Base-by-base conservation (phyloP, 345 rosid species). In the Ceriops tagal region DNA sequence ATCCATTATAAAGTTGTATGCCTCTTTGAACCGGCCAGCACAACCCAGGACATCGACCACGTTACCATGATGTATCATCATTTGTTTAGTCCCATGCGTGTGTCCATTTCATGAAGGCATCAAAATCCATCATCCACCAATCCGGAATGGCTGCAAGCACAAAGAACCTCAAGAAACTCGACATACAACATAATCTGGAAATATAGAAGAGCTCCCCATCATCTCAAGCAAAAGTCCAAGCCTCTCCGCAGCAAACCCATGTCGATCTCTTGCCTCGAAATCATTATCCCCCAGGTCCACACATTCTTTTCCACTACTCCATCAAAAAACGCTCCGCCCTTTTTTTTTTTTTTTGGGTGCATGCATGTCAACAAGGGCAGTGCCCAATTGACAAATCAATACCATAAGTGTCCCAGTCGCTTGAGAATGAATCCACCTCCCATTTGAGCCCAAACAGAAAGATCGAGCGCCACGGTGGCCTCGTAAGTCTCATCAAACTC, bases 201-300 rank as follows among this genome's bases (percentile, higher is more conserved):
- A 69, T 49, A 84, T 77, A 7, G 64, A 77, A 26, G 86, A 75
- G 49, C 56, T 63, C 39, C 51, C 74, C 77, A 19, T 85, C 93
- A 88, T 88, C 62, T 55, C 70, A 0, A 58, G 72, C 31, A 88
- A 92, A 32, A 91, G 82, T 18, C 62, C 43, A 55, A 92, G 84
- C 3, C 87, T 86, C 80, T 88, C 87, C 9, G 75, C 58, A 5
- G 93, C 93, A 56, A 71, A 86, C 15, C 93, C 96, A 65, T 87
- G 86, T 60, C 87, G 88, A 70, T 96, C 96, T 49, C 13, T 11
- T 88, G 71, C 66, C 97, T 95, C 73, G 83, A 65, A 22, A 88
- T 95, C 96, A 95, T 92, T 5, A 97, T 90, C 71, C 93, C 86
- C 93, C 96, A 92, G 53, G 93, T 84, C 99, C 97, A 87, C 20